These are phyloP conservation scores for Alternaria triticina DNA, from an alignment of 2,329 filamentous ascomycete species.

Conservation along the genomic window DNA sequence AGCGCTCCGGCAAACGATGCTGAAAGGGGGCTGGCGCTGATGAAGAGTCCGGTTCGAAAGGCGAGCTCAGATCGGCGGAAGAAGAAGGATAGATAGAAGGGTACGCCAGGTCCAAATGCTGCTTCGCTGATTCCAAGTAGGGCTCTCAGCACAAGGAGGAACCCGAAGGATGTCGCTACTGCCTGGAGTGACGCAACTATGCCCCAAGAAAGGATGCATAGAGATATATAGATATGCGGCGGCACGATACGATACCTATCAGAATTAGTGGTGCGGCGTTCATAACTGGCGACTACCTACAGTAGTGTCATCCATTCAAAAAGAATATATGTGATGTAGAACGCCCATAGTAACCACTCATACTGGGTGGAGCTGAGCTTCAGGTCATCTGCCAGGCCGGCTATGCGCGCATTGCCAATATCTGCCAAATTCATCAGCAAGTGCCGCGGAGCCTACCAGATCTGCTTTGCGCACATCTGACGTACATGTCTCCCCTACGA, in stretches of 20 bases:
- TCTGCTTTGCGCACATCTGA: conserved; percentile 31
- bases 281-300: conserved; percentile 35
- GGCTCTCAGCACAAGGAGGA: conserved; percentile 67
- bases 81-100: conserved; percentile 70
- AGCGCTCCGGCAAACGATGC: conserved; percentile 76
- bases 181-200: conserved; percentile 75
- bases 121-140: conserved; percentile 65
- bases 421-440: conserved; percentile 46
- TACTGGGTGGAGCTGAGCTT: conserved; percentile 63
- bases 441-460: background rate
- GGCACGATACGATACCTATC: conserved; percentile 62
- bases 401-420: conserved; percentile 68
- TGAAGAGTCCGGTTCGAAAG: conserved; percentile 83
- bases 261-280: background rate
- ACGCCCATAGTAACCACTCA: conserved; percentile 67
- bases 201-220: conserved; percentile 80
- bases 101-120: conserved; percentile 68
- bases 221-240: conserved; percentile 66
- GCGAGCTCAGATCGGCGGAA: conserved; percentile 75
- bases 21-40: conserved; percentile 72
- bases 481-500: background rate
- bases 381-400: conserved; percentile 62
- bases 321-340: conserved; percentile 68
- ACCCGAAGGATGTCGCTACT: conserved; percentile 53
- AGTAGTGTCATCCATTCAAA: conserved; percentile 73